These are phyloP conservation scores for Schwanniomyces sp. DNA, from an alignment of 805 yeast species.

Conservation along the genomic window DNA sequence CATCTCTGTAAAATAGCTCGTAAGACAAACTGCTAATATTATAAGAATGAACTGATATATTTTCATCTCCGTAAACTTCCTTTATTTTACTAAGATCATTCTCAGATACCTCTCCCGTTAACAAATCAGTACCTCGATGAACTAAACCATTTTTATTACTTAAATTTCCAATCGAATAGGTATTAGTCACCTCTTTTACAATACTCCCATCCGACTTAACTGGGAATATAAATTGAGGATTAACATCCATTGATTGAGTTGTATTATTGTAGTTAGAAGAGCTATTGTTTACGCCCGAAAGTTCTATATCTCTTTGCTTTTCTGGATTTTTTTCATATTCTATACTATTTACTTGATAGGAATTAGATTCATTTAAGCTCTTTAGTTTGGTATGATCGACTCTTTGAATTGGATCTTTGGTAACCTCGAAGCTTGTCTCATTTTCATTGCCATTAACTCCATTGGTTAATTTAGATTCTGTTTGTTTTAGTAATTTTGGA, in stretches of 20 bases:
- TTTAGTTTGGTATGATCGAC: neutral
- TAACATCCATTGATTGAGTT: constrained; percentile 20
- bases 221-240: constrained; percentile 31
- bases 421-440: neutral
- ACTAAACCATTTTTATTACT: neutral
- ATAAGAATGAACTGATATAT: neutral
- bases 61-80: neutral
- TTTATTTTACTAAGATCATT: neutral
- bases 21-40: neutral
- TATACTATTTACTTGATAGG: neutral
- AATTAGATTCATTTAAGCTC: neutral
- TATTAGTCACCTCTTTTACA: neutral
- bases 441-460: neutral
- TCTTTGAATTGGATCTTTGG: neutral
- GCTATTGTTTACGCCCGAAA: neutral
- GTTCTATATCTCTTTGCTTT: neutral
- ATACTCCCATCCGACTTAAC: neutral
- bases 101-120: neutral
- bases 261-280: constrained; percentile 1
- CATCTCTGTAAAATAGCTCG: constrained; percentile 11
- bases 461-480: neutral
- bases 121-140: neutral
- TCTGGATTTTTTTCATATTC: neutral
- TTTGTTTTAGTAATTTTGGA: constrained; percentile 17
- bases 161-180: neutral